Base-by-base conservation (phyloP, 805 yeast species). In the Candida nonsorbophila region DNA sequence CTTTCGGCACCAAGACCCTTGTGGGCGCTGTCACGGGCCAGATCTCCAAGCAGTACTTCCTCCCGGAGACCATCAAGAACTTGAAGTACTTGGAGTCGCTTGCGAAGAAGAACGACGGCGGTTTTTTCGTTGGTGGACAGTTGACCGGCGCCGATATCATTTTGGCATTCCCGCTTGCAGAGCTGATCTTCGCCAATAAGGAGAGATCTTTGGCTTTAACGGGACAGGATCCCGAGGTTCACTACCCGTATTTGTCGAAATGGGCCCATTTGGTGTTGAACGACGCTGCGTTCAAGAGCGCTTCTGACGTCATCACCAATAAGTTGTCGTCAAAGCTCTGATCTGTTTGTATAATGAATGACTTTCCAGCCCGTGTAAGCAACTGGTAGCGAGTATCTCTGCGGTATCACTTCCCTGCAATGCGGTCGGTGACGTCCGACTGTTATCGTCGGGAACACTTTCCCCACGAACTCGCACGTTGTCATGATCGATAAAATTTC, bases 81-180 rank as follows among this genome's bases (percentile, higher is more conserved):
- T 46, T 58, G 30, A 27, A 41, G 20, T 57, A 46, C 32, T 49
- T 61, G 41, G 64, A 62, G 16, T 22, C 24, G 13, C 49, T 44
- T 20, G 41, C 61, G 28, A 48, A 47, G 29, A 47, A 55, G 22
- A 45, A 44, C 20, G 37, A 37, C 12, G 37, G 41, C 4, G 38
- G 44, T 5, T 74, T 47, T 41, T 67, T 75, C 41, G 77, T 72
- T 11, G 76, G 69, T 8, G 57, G 62, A 20, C 59, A 61, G 37
- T 47, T 74, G n/a, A 60, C 75, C 11, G 79, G 56, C 3, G 81
- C 79, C 6, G 81, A 75, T 39, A 66, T 81, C 30, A 63, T 77
- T 30, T 50, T 76, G 39, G 48, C 60, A 0, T 77, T 67, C 53
- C 78, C 79, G 0, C 22, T 59, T 19, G 42, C 33, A 16, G 56